A percentile compares a stretch with the other conserved stretches of the same genome.
Evolutionary conservation across 225 moss, liverwort and hornwort species (phyloP).

Genomic region (Climacium dendroides): DNA sequence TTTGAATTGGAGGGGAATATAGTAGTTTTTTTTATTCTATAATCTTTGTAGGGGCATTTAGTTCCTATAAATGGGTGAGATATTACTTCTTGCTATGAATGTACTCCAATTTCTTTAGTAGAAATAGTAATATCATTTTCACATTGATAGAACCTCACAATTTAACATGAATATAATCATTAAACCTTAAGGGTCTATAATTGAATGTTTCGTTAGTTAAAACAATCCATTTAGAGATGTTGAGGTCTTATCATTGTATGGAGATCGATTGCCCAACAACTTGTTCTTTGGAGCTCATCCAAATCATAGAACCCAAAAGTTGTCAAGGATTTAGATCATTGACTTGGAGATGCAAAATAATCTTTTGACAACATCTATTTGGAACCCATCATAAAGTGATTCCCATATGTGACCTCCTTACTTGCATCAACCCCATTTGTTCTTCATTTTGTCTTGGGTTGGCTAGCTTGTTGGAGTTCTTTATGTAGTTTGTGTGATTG

Average conservation of each 20-base stretch:
- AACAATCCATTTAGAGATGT: neutral
- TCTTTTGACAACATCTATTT: neutral
- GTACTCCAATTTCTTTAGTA: rapidly evolving
- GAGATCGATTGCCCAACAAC: neutral
- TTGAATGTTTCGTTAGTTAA: neutral
- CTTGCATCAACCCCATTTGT: rapidly evolving
- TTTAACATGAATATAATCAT: neutral
- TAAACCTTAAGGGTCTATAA: neutral
- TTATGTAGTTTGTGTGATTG: neutral
- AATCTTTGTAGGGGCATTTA: neutral
- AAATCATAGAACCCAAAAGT: neutral
- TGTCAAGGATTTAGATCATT: rapidly evolving
- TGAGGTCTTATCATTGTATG: rapidly evolving
- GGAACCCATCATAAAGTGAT: rapidly evolving
- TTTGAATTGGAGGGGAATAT: neutral
- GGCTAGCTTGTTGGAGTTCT: neutral
- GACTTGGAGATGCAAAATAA: neutral
- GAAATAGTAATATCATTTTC: neutral
- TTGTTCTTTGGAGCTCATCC: rapidly evolving
- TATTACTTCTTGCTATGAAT: neutral
- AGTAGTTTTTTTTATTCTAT: no score
- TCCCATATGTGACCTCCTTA: rapidly evolving
- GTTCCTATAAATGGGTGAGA: neutral
- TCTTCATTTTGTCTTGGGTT: neutral
- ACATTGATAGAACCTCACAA: neutral